Evolutionary conservation across 2,329 filamentous ascomycete genomes (phyloP).

Genomic region (Cryphonectria japonica): DNA sequence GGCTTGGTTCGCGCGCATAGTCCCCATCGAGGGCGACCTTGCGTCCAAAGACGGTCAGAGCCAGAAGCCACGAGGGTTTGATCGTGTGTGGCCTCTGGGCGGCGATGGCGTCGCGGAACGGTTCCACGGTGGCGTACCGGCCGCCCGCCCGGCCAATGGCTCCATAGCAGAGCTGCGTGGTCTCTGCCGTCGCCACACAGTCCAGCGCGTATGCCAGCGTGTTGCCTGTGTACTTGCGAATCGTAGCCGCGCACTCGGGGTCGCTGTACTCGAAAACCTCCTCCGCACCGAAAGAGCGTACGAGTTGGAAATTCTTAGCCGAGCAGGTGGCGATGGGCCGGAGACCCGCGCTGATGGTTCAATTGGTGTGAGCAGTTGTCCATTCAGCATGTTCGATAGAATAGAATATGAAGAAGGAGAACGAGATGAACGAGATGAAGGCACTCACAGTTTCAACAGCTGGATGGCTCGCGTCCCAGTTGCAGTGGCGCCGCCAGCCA

Average conservation of each 20-base stretch:
- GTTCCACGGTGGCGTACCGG: constrained; percentile 22
- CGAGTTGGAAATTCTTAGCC: constrained; percentile 39
- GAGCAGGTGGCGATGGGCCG: constrained; percentile 34
- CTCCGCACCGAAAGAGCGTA: constrained; percentile 43
- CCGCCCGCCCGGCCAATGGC: constrained; percentile 40
- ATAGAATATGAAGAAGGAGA: no score
- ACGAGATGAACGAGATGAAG: no score
- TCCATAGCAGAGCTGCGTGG: constrained; percentile 42
- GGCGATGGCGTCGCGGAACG: neutral
- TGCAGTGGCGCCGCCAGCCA: constrained; percentile 1
- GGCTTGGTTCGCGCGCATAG: neutral
- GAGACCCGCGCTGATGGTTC: neutral
- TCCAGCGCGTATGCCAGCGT: constrained; percentile 43
- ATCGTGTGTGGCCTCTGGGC: neutral
- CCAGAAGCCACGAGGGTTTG: neutral
- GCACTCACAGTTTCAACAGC: constrained; percentile 30
- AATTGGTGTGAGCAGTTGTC: neutral
- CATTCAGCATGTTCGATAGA: neutral
- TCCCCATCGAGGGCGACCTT: neutral
- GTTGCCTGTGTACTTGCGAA: constrained; percentile 42
- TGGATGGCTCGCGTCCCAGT: constrained; percentile 11
- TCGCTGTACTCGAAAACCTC: constrained; percentile 44
- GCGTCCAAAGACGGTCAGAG: neutral
- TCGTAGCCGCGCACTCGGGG: constrained; percentile 32
- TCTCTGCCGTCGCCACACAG: constrained; percentile 38